Base-by-base conservation (phyloP, 2,329 filamentous ascomycete genomes). In the Fusarium sp. region DNA sequence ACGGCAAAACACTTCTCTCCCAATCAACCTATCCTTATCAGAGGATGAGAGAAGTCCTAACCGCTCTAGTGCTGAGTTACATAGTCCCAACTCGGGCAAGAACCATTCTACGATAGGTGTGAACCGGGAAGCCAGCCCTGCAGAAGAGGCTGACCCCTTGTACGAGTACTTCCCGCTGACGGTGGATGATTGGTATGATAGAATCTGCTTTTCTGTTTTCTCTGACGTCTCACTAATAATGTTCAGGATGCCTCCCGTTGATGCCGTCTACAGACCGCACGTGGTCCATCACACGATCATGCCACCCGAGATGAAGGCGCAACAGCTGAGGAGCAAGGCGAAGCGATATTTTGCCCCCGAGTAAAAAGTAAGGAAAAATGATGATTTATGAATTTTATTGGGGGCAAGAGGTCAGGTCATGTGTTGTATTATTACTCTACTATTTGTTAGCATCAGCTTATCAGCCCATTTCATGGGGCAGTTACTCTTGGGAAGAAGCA, bases 161-260 rank as follows among this genome's bases (percentile, higher is more conserved):
- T 97, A 97, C 77, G 94, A 98, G 80, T 97, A 98, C 77, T 97
- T 98, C 70, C 94, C 94, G 0, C 84, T 98, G 14, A 93, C 91
- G 53, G 82, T 97, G 63, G 93, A 97, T 77, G 94, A 97, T 76
- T 97, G 91, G 91, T 87, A 78, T 74, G 80, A 59, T 50, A 18
- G 34, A 27, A 27, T 31, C 76, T 6, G 33, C 18, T 40, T 34
- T n/a, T 16, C 25, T 38, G 23, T 61, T 42, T 5, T 36, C n/a
- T 34, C 53, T 20, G 38, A 11, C 18, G 25, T 14, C 38, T 61
- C 55, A 58, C 68, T 76, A 67, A 76, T 46, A 2, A 34, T 34
- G 11, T 27, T 49, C 46, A 87, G 87, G 90, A 93, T 94, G 87
- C 91, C 91, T 2, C 93, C 93, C 1, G 92, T 96, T 3, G 93